A percentile compares a stretch with the other conserved stretches of the same genome.
These are phyloP conservation scores for Fraxinus velutina DNA, from an alignment of 305 asterid species.

Conservation along the genomic window DNA sequence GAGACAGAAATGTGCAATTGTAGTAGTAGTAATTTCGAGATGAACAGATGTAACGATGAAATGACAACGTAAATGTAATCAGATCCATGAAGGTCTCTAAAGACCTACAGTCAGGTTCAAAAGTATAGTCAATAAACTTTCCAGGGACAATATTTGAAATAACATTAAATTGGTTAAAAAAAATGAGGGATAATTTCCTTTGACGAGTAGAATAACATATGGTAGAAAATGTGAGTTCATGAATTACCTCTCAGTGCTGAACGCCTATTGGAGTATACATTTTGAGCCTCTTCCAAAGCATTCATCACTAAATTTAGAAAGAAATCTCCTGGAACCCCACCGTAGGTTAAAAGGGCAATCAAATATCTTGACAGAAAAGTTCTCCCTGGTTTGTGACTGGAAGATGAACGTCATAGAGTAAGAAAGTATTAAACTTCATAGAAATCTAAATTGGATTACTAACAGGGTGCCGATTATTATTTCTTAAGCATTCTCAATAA, in stretches of 20 bases:
- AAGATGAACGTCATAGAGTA: slow-evolving; percentile 29
- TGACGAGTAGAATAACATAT: background rate
- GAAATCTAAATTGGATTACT: slow-evolving; percentile 3
- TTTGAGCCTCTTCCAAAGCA: slow-evolving; percentile 55
- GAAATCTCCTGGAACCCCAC: slow-evolving; percentile 60
- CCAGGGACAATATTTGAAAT: background rate
- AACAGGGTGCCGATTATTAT: slow-evolving; percentile 3
- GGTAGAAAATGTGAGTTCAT: background rate
- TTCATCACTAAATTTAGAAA: slow-evolving; percentile 46
- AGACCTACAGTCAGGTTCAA: background rate
- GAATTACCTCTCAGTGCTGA: slow-evolving; percentile 68
- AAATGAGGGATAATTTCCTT: background rate
- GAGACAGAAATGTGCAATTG: background rate
- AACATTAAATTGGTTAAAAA: background rate
- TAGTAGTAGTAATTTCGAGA: background rate
- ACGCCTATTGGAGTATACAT: slow-evolving; percentile 44
- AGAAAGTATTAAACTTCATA: slow-evolving; percentile 15
- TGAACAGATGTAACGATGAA: background rate
- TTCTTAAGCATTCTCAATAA: background rate
- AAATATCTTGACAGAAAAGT: slow-evolving; percentile 51
- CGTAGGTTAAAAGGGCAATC: slow-evolving; percentile 70
- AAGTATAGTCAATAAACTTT: background rate
- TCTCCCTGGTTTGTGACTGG: slow-evolving; percentile 63
- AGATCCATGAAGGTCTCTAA: background rate
- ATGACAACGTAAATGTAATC: background rate